phyloP scores from a whole-genome alignment of 2,329 filamentous ascomycete genomes.

The Trichoderma sp. region DNA sequence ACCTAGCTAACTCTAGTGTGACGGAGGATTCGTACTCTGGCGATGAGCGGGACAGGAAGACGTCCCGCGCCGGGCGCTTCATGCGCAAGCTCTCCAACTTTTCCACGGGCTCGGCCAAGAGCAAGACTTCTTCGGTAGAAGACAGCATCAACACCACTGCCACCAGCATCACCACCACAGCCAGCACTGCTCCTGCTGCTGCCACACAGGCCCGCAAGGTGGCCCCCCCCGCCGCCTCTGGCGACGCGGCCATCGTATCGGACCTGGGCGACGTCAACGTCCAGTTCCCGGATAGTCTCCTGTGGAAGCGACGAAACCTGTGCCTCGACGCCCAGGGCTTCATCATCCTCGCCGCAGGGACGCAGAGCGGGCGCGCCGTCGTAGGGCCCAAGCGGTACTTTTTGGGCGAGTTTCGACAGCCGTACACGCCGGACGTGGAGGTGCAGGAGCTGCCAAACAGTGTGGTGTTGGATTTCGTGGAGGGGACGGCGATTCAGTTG shows the following conservation, averaged over 20 bases:
- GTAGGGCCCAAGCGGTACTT: conserved; percentile 73
- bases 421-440: conserved; percentile 85
- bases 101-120: conserved; percentile 48
- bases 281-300: conserved; percentile 91
- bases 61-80: conserved; percentile 57
- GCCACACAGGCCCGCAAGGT: conserved; percentile 20
- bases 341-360: conserved; percentile 70
- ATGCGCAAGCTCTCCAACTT: conserved; percentile 61
- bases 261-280: conserved; percentile 91
- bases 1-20: conserved; percentile 45
- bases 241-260: conserved; percentile 53
- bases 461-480: conserved; percentile 62
- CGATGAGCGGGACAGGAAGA: conserved; percentile 53
- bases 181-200: background rate
- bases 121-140: conserved; percentile 51
- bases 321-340: conserved; percentile 82
- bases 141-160: conserved; percentile 15
- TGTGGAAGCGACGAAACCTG: conserved; percentile 94
- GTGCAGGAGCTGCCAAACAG: conserved; percentile 92
- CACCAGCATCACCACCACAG: background rate
- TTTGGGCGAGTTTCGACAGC: conserved; percentile 77
- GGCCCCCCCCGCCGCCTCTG: conserved; percentile 32
- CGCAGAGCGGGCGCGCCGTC: conserved; percentile 53
- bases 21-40: conserved; percentile 51
- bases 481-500: conserved; percentile 63